Evolutionary conservation across 495 filamentous ascomycete genomes (phyloP), one percentile per base, ranked within the genome.

Genomic region (Pyrenula aspistea): DNA sequence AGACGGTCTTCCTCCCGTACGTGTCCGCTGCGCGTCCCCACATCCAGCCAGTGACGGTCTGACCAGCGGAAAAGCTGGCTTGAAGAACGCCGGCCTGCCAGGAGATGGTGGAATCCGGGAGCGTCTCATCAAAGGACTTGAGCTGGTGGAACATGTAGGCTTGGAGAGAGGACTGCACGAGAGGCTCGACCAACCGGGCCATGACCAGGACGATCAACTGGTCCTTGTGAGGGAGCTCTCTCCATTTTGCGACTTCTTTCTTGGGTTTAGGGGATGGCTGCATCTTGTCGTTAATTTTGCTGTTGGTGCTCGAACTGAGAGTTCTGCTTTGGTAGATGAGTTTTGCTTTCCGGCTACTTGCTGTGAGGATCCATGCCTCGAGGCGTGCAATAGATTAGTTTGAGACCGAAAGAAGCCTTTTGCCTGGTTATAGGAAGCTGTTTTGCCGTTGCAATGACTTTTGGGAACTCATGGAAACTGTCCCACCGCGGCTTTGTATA

Each of bases 81-180:
- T 88, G 84, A 47, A 94, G 74, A 24, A 92, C 77, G 52, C 89
- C 89, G 2, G 86, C 88, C 60, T 92, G 89, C 22, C 77, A 80
- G 8, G 89, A 81, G 57, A 93, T 88, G 47, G 79, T 78, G 0
- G 85, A 78, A 62, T 84, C 80, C 21, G 85, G 77, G 20, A 88
- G 74, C 36, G 67, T 77, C 51, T 76, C 72, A 42, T 86, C 77
- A 58, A 89, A 88, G 64, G 83, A 89, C 64, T 81, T 82, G 48
- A 89, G 74, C 69, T 87, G 83, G 61, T 87, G 88, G 66, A 87
- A 88, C 83, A 91, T 86, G 68, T 89, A 91, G 2, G 85, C 75
- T 64, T 78, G 73, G 49, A 77, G 56, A 8, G 75, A 78, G 53
- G 75, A 71, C 36, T 74, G 65, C 58, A 74, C 71, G 10, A 76